Conservation (phyloP, 257 asterid species). For the Solanum pennellii region DNA sequence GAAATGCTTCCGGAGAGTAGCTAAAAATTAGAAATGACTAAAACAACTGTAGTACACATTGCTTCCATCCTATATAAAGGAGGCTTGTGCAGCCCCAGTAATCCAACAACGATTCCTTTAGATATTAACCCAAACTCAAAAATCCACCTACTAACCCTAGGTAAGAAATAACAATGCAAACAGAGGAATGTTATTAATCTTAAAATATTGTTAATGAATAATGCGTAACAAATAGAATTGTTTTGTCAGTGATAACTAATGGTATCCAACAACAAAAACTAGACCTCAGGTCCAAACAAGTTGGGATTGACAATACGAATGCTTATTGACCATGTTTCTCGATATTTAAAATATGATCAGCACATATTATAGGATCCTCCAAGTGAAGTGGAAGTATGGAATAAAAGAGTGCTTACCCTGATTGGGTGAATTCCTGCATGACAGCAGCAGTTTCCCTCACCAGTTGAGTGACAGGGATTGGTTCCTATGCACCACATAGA, state of each 20-base stretch:
- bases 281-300: not conserved
- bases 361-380: not conserved
- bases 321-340: not conserved
- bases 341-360: not conserved
- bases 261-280: not conserved
- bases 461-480: constrained; percentile 91
- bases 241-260: not conserved
- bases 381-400: not conserved
- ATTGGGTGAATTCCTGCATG: constrained; percentile 99
- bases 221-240: not conserved
- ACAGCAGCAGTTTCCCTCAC: constrained; percentile 99
- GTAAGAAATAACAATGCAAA: not conserved
- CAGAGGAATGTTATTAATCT: not conserved
- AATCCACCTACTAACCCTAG: not conserved
- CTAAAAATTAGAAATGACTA: not conserved
- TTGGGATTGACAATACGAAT: not conserved
- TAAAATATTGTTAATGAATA: not conserved
- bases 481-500: constrained; percentile 39
- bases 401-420: constrained; percentile 48
- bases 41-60: not conserved
- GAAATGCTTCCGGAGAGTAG: not conserved
- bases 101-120: not conserved
- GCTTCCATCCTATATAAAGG: not conserved
- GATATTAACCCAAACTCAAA: not conserved
- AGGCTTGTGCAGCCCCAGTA: not conserved